phyloP scores from a whole-genome alignment of 495 filamentous ascomycete genomes.

The Oidiodendron maius region DNA sequence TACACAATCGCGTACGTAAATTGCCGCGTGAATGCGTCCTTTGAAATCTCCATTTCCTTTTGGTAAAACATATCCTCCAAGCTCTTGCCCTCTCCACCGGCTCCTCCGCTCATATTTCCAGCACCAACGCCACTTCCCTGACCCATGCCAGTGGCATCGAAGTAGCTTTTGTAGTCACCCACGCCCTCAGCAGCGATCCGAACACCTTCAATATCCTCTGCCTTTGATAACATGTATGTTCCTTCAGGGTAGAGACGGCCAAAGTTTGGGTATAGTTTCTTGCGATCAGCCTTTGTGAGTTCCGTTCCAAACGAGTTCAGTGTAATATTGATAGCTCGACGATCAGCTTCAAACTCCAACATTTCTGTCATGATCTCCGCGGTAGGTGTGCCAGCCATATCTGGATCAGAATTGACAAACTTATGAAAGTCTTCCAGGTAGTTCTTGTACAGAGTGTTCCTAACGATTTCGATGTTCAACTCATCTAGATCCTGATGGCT shows the following conservation, averaged over 20 bases:
- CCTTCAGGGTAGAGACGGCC: conserved; percentile 90
- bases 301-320: conserved; percentile 98
- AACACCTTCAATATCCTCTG: conserved; percentile 92
- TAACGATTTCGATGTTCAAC: conserved; percentile 98
- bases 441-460: conserved; percentile 98
- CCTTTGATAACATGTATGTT: conserved; percentile 87
- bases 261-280: conserved; percentile 93
- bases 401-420: conserved; percentile 80
- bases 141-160: conserved; percentile 83
- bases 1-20: conserved; percentile 95
- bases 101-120: conserved; percentile 78
- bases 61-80: conserved; percentile 98
- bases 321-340: conserved; percentile 97
- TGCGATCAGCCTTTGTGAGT: conserved; percentile 85
- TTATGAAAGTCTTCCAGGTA: conserved; percentile 97
- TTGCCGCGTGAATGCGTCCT: conserved; percentile 89
- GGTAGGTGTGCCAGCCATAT: conserved; percentile 82
- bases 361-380: conserved; percentile 92
- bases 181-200: conserved; percentile 88
- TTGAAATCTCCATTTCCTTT: conserved; percentile 98
- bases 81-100: conserved; percentile 74
- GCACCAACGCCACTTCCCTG: conserved; percentile 61
- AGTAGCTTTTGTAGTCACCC: conserved; percentile 86
- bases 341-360: conserved; percentile 92
- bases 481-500: conserved; percentile 96